Conservation (phyloP, 805 yeast species). For the Candida multigemmis region DNA sequence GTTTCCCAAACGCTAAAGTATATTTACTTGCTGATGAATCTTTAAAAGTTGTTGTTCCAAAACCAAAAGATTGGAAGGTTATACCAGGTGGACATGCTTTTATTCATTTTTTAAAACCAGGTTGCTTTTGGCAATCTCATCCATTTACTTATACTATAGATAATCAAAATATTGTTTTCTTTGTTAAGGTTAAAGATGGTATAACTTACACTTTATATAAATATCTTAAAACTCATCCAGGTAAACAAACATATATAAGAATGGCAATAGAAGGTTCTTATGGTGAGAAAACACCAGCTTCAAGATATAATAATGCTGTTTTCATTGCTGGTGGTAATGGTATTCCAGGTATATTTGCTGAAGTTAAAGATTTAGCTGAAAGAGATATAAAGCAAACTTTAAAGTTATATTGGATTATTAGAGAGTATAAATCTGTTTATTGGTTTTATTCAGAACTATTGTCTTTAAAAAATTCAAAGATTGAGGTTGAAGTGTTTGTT, state of each 20-base stretch:
- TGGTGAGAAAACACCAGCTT: slow-evolving; percentile 25
- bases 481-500: slow-evolving; percentile 19
- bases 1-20: slow-evolving; percentile 45
- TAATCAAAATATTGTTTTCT: slow-evolving; percentile 15
- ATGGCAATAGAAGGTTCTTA: slow-evolving; percentile 32
- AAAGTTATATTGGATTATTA: slow-evolving; percentile 53
- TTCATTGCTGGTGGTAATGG: slow-evolving; percentile 35
- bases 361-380: slow-evolving; percentile 12
- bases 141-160: slow-evolving; percentile 44
- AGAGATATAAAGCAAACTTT: slow-evolving; percentile 7
- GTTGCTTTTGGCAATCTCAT: slow-evolving; percentile 56
- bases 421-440: slow-evolving; percentile 38
- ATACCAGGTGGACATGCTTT: slow-evolving; percentile 59
- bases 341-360: slow-evolving; percentile 31
- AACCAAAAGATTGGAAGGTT: slow-evolving; percentile 46
- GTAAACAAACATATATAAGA: slow-evolving; percentile 10
- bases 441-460: slow-evolving; percentile 39
- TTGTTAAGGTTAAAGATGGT: slow-evolving; percentile 25
- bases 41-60: slow-evolving; percentile 39
- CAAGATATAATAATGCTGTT: slow-evolving; percentile 16
- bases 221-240: slow-evolving; percentile 10
- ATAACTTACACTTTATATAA: slow-evolving; percentile 15
- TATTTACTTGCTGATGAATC: slow-evolving; percentile 35
- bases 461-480: slow-evolving; percentile 11
- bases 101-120: slow-evolving; percentile 37